Percentiles rank a stretch among this genome's conserved stretches.
Conservation (phyloP, 2,329 filamentous ascomycete species). For the Ceratocystiopsis minuta region DNA sequence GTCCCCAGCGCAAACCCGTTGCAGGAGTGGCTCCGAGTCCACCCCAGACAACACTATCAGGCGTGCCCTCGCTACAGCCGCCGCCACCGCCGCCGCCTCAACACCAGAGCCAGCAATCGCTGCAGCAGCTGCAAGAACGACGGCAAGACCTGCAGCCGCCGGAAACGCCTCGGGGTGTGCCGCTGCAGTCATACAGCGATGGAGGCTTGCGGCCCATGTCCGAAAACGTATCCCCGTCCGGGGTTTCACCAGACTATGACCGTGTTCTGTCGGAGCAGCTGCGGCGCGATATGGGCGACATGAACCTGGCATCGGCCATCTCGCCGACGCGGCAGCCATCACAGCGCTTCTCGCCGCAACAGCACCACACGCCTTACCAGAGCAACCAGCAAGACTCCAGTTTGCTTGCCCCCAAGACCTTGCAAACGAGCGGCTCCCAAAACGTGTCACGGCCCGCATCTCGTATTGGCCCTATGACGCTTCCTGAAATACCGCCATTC, state of each 20-base stretch:
- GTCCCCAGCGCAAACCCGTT: conserved; percentile 41
- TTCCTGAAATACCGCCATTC: conserved; percentile 39
- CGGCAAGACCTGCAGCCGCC: conserved; percentile 1
- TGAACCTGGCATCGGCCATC: conserved; percentile 29
- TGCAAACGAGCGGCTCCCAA: conserved; percentile 19
- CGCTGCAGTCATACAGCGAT: conserved; percentile 6
- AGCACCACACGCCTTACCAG: background rate
- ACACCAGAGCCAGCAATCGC: background rate
- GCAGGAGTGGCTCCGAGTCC: conserved; percentile 12
- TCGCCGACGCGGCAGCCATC: background rate
- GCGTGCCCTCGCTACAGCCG: conserved; percentile 20
- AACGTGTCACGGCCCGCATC: conserved; percentile 19
- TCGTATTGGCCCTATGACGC: conserved; percentile 22
- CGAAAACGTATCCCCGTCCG: conserved; percentile 20
- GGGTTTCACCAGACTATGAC: conserved; percentile 42
- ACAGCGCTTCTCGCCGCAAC: conserved; percentile 6
- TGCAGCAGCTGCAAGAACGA: conserved; percentile 7
- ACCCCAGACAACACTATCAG: conserved; percentile 34
- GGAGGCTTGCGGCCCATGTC: conserved; percentile 24
- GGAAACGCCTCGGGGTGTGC: conserved; percentile 14
- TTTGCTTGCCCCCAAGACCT: conserved; percentile 14
- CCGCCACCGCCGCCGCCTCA: background rate
- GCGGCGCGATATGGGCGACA: conserved; percentile 40
- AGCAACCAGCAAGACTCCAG: conserved; percentile 8
- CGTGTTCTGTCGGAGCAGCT: conserved; percentile 42